Percentiles rank a stretch among this genome's conserved stretches.
Conservation (phyloP, 495 filamentous ascomycete species). For the Friedmanniomyces endolithicus region DNA sequence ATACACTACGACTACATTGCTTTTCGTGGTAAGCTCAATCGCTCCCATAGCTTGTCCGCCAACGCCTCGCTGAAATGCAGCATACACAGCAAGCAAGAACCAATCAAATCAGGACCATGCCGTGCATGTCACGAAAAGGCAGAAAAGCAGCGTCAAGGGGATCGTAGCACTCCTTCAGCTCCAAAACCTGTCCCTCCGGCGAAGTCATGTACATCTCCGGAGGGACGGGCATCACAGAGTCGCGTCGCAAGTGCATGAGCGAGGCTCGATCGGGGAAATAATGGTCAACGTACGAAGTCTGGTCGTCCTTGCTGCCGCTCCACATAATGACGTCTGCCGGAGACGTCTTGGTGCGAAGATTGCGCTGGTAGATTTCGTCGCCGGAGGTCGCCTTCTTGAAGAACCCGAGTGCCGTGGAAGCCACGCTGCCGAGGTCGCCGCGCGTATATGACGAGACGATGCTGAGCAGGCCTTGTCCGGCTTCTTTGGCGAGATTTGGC, state of each 20-base stretch:
- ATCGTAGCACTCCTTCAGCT: not conserved
- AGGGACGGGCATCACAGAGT: not conserved
- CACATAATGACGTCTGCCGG: conserved; percentile 96
- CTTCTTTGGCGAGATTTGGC: conserved; percentile 95
- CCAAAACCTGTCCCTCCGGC: not conserved
- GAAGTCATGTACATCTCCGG: not conserved
- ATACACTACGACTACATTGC: conserved; percentile 5
- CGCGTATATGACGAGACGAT: conserved; percentile 82
- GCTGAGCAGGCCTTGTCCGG: conserved; percentile 80
- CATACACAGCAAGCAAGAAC: conserved; percentile 8
- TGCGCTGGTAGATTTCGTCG: conserved; percentile 66
- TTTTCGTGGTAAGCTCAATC: not conserved
- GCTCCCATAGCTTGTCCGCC: conserved; percentile 4
- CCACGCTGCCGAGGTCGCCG: conserved; percentile 76
- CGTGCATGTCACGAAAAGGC: conserved; percentile 9
- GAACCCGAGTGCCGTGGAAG: conserved; percentile 69
- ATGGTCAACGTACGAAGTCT: conserved; percentile 67
- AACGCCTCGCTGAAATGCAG: conserved; percentile 12
- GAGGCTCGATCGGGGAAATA: conserved; percentile 25
- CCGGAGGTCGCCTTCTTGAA: conserved; percentile 86
- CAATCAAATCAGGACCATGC: conserved; percentile 4
- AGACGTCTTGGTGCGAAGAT: conserved; percentile 80
- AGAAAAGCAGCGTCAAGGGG: not conserved
- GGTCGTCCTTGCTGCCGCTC: conserved; percentile 89
- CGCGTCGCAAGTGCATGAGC: not conserved